A percentile compares a stretch with the other conserved stretches of the same genome.
Evolutionary conservation across 805 yeast species (phyloP).

Genomic region (Candida vaughaniae): DNA sequence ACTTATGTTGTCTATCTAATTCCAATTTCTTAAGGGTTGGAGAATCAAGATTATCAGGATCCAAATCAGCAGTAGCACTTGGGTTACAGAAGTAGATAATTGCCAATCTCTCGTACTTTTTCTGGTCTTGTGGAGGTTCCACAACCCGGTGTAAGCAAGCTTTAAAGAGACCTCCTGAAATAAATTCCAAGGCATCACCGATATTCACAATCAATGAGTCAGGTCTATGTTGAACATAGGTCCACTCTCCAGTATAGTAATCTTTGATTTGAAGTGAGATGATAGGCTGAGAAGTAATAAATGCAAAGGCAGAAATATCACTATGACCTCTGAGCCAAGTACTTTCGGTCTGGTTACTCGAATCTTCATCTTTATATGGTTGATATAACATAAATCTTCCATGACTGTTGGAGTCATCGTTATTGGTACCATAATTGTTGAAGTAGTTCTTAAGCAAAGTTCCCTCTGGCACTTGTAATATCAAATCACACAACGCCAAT

Average conservation of each 20-base stretch:
- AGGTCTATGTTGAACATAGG: conserved; percentile 39
- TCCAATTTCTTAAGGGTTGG: conserved; percentile 37
- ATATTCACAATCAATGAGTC: conserved; percentile 40
- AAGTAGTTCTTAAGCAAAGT: conserved; percentile 36
- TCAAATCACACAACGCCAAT: conserved; percentile 41
- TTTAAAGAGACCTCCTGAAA: conserved; percentile 47
- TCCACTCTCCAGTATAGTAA: conserved; percentile 36
- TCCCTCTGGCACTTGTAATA: conserved; percentile 49
- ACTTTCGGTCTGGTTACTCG: conserved; percentile 29
- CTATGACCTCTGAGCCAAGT: conserved; percentile 51
- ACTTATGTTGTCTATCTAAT: conserved; percentile 21
- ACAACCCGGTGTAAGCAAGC: conserved; percentile 48
- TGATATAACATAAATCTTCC: conserved; percentile 29
- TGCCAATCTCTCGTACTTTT: conserved; percentile 32
- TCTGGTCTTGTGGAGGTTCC: conserved; percentile 46
- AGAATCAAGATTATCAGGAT: conserved; percentile 41
- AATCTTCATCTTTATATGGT: conserved; percentile 24
- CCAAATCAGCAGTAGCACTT: conserved; percentile 30
- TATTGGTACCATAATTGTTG: conserved; percentile 34
- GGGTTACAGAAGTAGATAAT: conserved; percentile 46
- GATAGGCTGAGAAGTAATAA: conserved; percentile 42
- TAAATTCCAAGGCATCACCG: conserved; percentile 42
- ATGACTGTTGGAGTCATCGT: conserved; percentile 23
- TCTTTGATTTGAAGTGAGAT: conserved; percentile 40
- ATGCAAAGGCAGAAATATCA: conserved; percentile 41